These are phyloP conservation scores for Colletotrichum theobromicola DNA, from an alignment of 2,329 filamentous ascomycete genomes.

Conservation along the genomic window DNA sequence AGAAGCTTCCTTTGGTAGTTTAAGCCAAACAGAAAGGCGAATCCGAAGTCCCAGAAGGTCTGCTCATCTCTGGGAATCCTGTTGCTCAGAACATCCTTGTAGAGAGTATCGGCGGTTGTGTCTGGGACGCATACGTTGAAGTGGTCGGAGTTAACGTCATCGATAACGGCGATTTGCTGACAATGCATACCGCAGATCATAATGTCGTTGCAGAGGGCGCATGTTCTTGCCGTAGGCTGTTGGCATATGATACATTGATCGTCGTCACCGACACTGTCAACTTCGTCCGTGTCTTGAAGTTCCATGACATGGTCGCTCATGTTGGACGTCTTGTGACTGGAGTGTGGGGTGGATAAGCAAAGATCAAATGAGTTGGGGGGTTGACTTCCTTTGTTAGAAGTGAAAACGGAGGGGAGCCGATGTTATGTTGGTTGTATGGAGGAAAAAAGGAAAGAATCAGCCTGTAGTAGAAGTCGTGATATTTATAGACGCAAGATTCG, in stretches of 20 bases:
- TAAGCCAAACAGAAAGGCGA: fast-evolving
- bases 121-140: not conserved
- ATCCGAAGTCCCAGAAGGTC: no score
- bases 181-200: not conserved
- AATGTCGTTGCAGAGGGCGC: not conserved
- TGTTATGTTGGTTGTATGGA: no score
- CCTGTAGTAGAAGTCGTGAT: no score
- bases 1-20: not conserved
- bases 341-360: no score
- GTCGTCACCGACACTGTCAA: no score
- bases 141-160: not conserved
- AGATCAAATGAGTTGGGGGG: no score
- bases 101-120: not conserved
- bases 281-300: fast-evolving
- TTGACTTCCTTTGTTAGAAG: no score
- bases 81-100: not conserved
- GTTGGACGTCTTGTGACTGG: no score
- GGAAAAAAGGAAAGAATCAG: no score
- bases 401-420: no score
- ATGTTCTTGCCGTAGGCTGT: not conserved
- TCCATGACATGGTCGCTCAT: no score
- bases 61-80: not conserved
- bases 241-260: not conserved
- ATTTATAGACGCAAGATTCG: no score
- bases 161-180: not conserved